Percentiles rank a stretch among this genome's conserved stretches.
Evolutionary conservation across 129 eudicot species (phyloP).

Genomic region (Apium graveolens): DNA sequence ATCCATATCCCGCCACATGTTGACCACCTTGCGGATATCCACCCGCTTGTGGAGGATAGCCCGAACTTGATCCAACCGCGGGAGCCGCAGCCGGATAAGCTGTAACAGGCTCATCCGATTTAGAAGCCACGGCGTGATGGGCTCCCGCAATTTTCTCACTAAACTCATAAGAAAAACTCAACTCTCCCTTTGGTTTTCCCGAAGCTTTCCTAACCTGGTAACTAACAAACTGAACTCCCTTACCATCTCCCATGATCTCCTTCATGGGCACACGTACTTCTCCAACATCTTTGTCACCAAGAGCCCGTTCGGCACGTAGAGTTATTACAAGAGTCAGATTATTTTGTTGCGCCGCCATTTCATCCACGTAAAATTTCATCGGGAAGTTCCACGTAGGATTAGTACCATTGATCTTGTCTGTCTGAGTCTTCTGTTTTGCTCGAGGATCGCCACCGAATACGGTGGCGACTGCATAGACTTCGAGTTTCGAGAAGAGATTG

Average conservation of each 20-base stretch:
- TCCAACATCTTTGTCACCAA: slow-evolving; percentile 29
- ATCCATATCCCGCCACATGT: slow-evolving; percentile 12
- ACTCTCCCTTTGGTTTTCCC: slow-evolving; percentile 24
- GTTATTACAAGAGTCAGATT: slow-evolving; percentile 12
- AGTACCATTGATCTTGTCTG: slow-evolving; percentile 14
- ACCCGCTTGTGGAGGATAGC: slow-evolving; percentile 16
- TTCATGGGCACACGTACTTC: slow-evolving; percentile 24
- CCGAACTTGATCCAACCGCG: slow-evolving; percentile 13
- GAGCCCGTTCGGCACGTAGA: slow-evolving; percentile 13
- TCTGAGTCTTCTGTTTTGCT: slow-evolving; percentile 24
- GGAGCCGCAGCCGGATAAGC: slow-evolving; percentile 21
- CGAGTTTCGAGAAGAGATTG: slow-evolving; percentile 22
- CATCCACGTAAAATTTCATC: slow-evolving; percentile 23
- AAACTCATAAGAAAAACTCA: slow-evolving; percentile 23
- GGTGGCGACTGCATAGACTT: slow-evolving; percentile 22
- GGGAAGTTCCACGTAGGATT: slow-evolving; percentile 29
- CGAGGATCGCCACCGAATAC: slow-evolving; percentile 17
- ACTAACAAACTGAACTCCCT: neutral
- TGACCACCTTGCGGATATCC: slow-evolving; percentile 1
- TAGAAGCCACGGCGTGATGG: neutral
- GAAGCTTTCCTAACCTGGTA: slow-evolving; percentile 22
- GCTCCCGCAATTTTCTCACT: slow-evolving; percentile 2
- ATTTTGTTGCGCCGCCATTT: neutral
- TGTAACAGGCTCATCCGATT: slow-evolving; percentile 16
- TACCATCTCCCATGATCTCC: slow-evolving; percentile 12